Base-by-base conservation (phyloP, 345 rosid species). In the Dipteronia dyeriana region DNA sequence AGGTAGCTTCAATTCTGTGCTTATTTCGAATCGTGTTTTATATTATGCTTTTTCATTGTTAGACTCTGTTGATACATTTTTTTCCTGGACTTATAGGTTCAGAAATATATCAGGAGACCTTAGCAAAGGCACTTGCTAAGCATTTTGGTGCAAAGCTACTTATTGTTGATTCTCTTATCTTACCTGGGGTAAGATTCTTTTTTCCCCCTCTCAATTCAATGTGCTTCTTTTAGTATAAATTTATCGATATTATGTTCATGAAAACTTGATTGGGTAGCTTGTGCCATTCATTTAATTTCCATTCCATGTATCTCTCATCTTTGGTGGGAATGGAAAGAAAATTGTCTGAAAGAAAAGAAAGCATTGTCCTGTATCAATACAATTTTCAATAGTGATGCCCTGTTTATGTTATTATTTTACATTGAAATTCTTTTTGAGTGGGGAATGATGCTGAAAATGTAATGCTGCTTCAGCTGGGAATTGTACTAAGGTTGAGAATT, bases 51-150 rank as follows among this genome's bases (percentile, higher is more conserved):
- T 74, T 19, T 56, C 68, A 71, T 34, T 34, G 41, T 66, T 45
- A 16, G 43, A 66, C 5, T 0, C 5, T 56, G 23, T 65, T 38
- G 31, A 17, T 41, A 54, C 51, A 14, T 39, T 69, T 67, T 2
- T 63, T 49, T 68, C 29, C 79, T 70, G 20, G 70, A 54, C 80
- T 56, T 63, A 43, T 76, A 97, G 99, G 99, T 39, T 94, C 99
- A 13, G 99, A 94, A 84, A 97, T 97, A 81, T 97, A 94, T 83
- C 99, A 97, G 82, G 98, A 92, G 86, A 91, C 93, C 74, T 88
- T 97, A 80, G 83, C 85, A 2, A 94, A 94, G 85, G 97, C 97
- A 38, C 94, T 97, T 86, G 95, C 97, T 7, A 97, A 97, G 84
- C 83, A 89, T 81, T 85, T 87, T 83, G 91, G 91, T 81, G 99